Evolutionary conservation across 768 basidiomycete species (phyloP), one percentile per base, ranked within the genome.

Genomic region (Suillus alpinus): DNA sequence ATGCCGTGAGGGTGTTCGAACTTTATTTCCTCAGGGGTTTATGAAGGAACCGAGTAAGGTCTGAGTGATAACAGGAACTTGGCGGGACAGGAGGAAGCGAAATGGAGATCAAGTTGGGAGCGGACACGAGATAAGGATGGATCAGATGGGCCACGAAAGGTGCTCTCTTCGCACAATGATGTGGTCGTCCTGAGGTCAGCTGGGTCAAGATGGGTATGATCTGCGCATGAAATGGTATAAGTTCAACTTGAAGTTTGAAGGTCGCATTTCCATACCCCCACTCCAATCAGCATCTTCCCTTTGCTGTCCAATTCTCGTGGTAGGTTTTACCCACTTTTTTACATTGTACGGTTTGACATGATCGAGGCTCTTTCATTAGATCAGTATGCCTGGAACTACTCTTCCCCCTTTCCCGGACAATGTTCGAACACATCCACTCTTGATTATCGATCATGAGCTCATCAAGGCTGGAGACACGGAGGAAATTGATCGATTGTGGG

Each of bases 401-500:
- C 51, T 69, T 4, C 79, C 79, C 1, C 76, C 80, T 8, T 83
- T 83, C 66, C 81, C 83, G 0, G 67, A 69, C 3, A 75, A 79
- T 55, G 75, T 80, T 14, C 73, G 70, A 4, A 78, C 78, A 0
- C 79, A 81, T 32, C 80, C 80, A 0, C 63, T 84, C 1, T 74
- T 81, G 9, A 68, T 84, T 26, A 71, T 84, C 56, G 82, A 83
- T 66, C 82, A 73, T 53, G 67, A 63, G 3, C 71, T 76, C 2
- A 64, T 84, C 36, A 70, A 71, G 31, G 65, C 66, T 0, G 68
- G 77, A 0, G 73, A 80, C 37, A n/a, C 66, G 12, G 59, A 58
- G 2, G 83, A 82, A 67, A 67, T 78, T 8, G 73, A 78, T 8
- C 73, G 66, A 56, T 75, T 84, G 20, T 83, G 79, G 78, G 67